Conservation (phyloP, 2,329 filamentous ascomycete genomes). For the Exophiala oligosperma region DNA sequence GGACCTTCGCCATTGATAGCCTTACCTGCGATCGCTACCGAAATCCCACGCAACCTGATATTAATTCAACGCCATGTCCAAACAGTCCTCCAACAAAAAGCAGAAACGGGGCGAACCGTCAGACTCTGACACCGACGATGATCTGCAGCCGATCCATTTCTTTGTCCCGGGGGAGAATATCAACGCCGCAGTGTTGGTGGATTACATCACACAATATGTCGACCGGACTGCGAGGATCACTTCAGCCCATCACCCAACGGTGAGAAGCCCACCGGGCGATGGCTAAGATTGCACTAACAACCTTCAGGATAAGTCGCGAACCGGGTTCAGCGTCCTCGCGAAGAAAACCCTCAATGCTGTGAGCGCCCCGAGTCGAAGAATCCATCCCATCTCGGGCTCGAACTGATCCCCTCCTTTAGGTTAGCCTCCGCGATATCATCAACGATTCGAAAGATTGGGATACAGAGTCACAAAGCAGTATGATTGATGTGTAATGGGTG, state of each 20-base stretch:
- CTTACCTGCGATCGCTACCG: constrained; percentile 11
- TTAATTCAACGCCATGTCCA: constrained; percentile 12
- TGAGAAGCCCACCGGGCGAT: constrained; percentile 2
- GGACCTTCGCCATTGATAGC: constrained; percentile 15
- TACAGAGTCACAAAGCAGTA: constrained; percentile 23
- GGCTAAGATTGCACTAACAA: neutral
- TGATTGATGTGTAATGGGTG: neutral
- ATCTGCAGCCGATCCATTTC: constrained; percentile 23
- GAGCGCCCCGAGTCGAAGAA: constrained; percentile 4
- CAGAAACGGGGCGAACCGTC: constrained; percentile 15
- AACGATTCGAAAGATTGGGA: constrained; percentile 27
- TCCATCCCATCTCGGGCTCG: neutral
- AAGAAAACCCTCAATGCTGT: constrained; percentile 22
- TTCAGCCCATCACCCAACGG: constrained; percentile 21
- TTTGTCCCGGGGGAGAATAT: constrained; percentile 25
- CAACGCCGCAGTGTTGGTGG: constrained; percentile 20
- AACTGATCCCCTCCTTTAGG: constrained; percentile 10
- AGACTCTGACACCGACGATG: constrained; percentile 18
- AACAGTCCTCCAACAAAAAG: constrained; percentile 14
- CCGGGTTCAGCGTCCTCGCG: constrained; percentile 22
- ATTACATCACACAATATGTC: constrained; percentile 24
- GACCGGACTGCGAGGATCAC: constrained; percentile 24
- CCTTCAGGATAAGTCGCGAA: constrained; percentile 18
- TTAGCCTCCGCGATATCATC: constrained; percentile 23
- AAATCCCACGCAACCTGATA: constrained; percentile 6